Evolutionary conservation across 352 stramenopile genomes (phyloP).

Genomic region (Phytophthora litchii): DNA sequence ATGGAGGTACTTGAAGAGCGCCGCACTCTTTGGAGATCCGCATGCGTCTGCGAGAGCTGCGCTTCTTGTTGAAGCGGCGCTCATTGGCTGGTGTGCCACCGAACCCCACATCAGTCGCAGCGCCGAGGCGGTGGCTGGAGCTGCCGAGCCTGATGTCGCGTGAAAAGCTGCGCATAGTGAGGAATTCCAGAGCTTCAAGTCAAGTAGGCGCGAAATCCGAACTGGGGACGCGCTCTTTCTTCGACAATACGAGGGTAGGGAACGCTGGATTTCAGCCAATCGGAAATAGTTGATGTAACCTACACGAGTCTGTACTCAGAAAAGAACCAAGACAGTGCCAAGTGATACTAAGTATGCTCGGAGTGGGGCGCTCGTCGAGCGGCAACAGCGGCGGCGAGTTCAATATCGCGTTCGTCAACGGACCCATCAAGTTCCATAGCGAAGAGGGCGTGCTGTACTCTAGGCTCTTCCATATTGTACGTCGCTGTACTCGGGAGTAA

Average conservation of each 20-base stretch:
- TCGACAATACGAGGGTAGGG: neutral
- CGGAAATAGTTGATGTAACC: neutral
- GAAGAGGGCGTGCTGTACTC: slow-evolving; percentile 85
- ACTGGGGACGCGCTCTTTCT: slow-evolving; percentile 31
- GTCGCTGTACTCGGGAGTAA: neutral
- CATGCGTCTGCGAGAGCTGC: slow-evolving; percentile 43
- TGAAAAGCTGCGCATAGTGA: slow-evolving; percentile 27
- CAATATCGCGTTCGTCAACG: slow-evolving; percentile 79
- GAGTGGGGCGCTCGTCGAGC: slow-evolving; percentile 33
- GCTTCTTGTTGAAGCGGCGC: slow-evolving; percentile 36
- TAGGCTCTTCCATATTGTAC: slow-evolving; percentile 85
- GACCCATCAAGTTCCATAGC: slow-evolving; percentile 85
- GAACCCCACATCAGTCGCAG: slow-evolving; percentile 18
- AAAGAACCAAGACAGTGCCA: slow-evolving; percentile 9
- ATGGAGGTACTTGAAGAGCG: slow-evolving; percentile 3
- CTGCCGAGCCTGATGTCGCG: slow-evolving; percentile 27
- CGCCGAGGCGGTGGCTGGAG: slow-evolving; percentile 23
- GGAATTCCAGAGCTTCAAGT: slow-evolving; percentile 9
- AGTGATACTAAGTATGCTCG: slow-evolving; percentile 32
- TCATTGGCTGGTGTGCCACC: slow-evolving; percentile 16
- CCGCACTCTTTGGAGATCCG: slow-evolving; percentile 76
- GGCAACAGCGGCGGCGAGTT: slow-evolving; percentile 60
- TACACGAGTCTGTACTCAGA: slow-evolving; percentile 16
- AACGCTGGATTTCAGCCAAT: slow-evolving; percentile 13
- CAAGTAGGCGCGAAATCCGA: slow-evolving; percentile 34